Evolutionary conservation across 495 filamentous ascomycete species (phyloP).

Genomic region (Apodospora peruviana): DNA sequence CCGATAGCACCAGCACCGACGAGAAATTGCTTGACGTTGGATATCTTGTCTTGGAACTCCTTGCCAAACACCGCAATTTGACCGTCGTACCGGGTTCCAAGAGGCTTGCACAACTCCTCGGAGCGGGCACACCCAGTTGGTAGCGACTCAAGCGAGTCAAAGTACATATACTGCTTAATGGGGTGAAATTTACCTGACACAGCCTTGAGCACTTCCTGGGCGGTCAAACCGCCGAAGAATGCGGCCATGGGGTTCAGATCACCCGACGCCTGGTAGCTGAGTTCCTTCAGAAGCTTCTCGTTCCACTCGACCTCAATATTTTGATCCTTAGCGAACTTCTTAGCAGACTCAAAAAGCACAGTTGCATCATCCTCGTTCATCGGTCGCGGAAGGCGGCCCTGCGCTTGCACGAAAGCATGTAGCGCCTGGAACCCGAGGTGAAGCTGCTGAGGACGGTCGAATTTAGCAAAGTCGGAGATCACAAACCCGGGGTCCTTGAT

Average conservation of each 20-base stretch:
- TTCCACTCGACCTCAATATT: slow-evolving; percentile 74
- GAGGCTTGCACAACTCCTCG: slow-evolving; percentile 81
- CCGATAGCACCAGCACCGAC: slow-evolving; percentile 97
- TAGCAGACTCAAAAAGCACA: slow-evolving; percentile 67
- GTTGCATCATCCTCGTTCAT: slow-evolving; percentile 79
- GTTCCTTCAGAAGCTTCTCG: slow-evolving; percentile 86
- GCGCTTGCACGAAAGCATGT: slow-evolving; percentile 68
- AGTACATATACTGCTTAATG: slow-evolving; percentile 90
- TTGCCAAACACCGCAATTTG: slow-evolving; percentile 95
- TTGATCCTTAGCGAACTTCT: slow-evolving; percentile 63
- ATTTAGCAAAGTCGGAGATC: slow-evolving; percentile 94
- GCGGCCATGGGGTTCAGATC: slow-evolving; percentile 89
- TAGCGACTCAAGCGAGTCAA: slow-evolving; percentile 93
- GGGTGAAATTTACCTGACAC: slow-evolving; percentile 97
- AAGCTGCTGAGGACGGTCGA: slow-evolving; percentile 85
- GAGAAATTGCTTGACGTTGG: slow-evolving; percentile 84
- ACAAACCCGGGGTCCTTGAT: slow-evolving; percentile 83
- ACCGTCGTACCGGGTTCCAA: slow-evolving; percentile 83
- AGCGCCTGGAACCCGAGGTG: slow-evolving; percentile 92
- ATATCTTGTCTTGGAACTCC: slow-evolving; percentile 89
- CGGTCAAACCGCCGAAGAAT: slow-evolving; percentile 90
- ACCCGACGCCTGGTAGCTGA: slow-evolving; percentile 93
- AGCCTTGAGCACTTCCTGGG: slow-evolving; percentile 94
- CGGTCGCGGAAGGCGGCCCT: slow-evolving; percentile 71
- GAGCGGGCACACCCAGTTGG: slow-evolving; percentile 67